These are phyloP conservation scores for Hymenoscyphus fructigenus DNA, from an alignment of 2,329 filamentous ascomycete genomes.

Conservation along the genomic window DNA sequence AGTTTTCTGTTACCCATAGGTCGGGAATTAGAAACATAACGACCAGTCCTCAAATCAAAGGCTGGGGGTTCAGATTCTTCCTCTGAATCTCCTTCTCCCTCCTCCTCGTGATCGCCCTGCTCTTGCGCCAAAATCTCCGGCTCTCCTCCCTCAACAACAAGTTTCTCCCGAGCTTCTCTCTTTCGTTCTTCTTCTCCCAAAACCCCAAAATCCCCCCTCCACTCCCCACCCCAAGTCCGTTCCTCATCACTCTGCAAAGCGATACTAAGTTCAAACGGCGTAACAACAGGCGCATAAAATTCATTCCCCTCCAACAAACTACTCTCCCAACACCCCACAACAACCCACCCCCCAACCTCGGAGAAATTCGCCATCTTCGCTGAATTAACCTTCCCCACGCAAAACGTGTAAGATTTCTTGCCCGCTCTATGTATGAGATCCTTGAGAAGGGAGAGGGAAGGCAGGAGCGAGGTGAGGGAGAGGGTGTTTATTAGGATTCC, in stretches of 20 bases:
- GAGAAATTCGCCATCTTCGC: conserved; percentile 96
- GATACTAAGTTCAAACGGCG: conserved; percentile 87
- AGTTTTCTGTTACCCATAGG: conserved; percentile 56
- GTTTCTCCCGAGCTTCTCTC: conserved; percentile 25
- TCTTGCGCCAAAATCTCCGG: conserved; percentile 18
- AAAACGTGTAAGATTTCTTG: conserved; percentile 95
- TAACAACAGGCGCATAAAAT: conserved; percentile 87
- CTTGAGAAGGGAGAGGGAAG: conserved; percentile 73
- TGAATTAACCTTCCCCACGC: conserved; percentile 93
- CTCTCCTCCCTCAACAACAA: conserved; percentile 16
- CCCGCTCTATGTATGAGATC: conserved; percentile 72
- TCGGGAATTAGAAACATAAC: conserved; percentile 74
- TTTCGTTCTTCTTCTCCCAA: conserved; percentile 37
- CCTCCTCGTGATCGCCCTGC: conserved; percentile 21
- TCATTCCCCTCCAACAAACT: conserved; percentile 84
- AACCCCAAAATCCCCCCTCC: conserved; percentile 84
- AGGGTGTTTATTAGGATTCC: conserved; percentile 96
- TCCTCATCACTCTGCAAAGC: conserved; percentile 73
- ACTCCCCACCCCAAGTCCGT: conserved; percentile 81
- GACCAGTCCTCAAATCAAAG: conserved; percentile 87
- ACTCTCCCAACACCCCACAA: conserved; percentile 98
- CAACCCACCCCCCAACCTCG: conserved; percentile 94
- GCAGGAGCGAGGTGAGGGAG: conserved; percentile 85
- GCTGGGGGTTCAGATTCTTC: conserved; percentile 80
- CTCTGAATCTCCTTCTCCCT: conserved; percentile 41